A percentile compares a stretch with the other conserved stretches of the same genome.
Conservation (phyloP, 2,329 filamentous ascomycete species). For the Xylariales sp. region DNA sequence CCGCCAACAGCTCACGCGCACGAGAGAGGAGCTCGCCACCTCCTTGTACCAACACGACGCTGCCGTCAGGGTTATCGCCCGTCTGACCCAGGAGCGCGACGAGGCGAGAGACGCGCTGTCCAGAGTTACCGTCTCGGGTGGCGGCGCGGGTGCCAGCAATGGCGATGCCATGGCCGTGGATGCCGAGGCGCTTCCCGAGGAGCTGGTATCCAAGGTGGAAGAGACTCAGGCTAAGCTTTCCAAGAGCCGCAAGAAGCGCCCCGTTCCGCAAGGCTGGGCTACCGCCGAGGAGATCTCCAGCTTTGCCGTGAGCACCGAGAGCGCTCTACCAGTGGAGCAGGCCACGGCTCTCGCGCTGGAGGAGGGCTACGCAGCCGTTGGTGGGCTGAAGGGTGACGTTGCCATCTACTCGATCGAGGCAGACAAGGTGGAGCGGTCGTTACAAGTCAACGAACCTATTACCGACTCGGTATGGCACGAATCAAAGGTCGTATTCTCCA, state of each 20-base stretch:
- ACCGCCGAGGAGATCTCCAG: conserved; percentile 64
- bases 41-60: conserved; percentile 97
- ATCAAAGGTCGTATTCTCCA: conserved; percentile 66
- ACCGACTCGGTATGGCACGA: conserved; percentile 63
- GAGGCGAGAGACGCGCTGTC: conserved; percentile 87
- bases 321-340: conserved; percentile 41
- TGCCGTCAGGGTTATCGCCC: conserved; percentile 89
- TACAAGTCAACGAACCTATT: conserved; percentile 64
- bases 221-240: conserved; percentile 79
- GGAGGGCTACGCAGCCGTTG: conserved; percentile 66
- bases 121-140: conserved; percentile 70
- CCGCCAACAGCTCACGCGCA: conserved; percentile 83
- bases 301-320: conserved; percentile 40
- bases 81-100: conserved; percentile 85
- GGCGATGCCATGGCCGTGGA: conserved; percentile 95
- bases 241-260: conserved; percentile 83
- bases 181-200: conserved; percentile 68
- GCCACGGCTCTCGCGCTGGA: conserved; percentile 45
- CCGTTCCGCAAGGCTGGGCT: conserved; percentile 80
- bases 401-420: conserved; percentile 71
- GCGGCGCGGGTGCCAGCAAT: conserved; percentile 50
- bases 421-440: conserved; percentile 61
- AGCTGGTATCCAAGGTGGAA: conserved; percentile 69
- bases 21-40: conserved; percentile 87
- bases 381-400: conserved; percentile 69